These are phyloP conservation scores for Colletotrichum gigasporum DNA, from an alignment of 2,329 filamentous ascomycete genomes.

Conservation along the genomic window DNA sequence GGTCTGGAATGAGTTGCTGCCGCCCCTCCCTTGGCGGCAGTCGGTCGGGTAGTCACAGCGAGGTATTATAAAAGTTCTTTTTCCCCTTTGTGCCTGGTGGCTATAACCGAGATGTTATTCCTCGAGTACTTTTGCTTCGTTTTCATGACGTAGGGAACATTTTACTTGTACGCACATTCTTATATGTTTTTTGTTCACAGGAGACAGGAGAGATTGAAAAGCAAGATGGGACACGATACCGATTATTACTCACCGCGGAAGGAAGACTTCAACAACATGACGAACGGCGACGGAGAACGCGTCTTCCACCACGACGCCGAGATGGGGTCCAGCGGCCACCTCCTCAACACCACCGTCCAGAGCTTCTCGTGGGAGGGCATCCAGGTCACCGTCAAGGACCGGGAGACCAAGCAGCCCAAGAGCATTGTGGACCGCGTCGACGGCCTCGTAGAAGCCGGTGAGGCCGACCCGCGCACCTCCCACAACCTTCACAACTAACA, in stretches of 20 bases:
- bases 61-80: not conserved
- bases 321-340: slow-evolving; percentile 52
- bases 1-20: not conserved
- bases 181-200: not conserved
- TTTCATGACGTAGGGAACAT: not conserved
- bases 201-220: not conserved
- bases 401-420: slow-evolving; percentile 69
- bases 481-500: not conserved
- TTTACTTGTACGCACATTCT: not conserved
- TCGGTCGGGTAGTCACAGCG: not conserved
- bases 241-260: not conserved
- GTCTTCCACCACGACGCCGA: slow-evolving; percentile 36
- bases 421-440: slow-evolving; percentile 70
- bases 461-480: slow-evolving; percentile 1
- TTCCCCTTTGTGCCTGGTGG: not conserved
- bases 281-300: not conserved
- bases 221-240: not conserved
- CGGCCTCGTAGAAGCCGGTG: slow-evolving; percentile 72
- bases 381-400: slow-evolving; percentile 78
- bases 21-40: not conserved
- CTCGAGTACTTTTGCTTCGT: not conserved
- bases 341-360: slow-evolving; percentile 71
- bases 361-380: slow-evolving; percentile 74
- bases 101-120: not conserved
- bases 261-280: slow-evolving; percentile 1